Evolutionary conservation across 192 early-diverging fungal genomes (phyloP), one percentile per base, ranked within the genome.

Genomic region (Mortierella hygrophila): DNA sequence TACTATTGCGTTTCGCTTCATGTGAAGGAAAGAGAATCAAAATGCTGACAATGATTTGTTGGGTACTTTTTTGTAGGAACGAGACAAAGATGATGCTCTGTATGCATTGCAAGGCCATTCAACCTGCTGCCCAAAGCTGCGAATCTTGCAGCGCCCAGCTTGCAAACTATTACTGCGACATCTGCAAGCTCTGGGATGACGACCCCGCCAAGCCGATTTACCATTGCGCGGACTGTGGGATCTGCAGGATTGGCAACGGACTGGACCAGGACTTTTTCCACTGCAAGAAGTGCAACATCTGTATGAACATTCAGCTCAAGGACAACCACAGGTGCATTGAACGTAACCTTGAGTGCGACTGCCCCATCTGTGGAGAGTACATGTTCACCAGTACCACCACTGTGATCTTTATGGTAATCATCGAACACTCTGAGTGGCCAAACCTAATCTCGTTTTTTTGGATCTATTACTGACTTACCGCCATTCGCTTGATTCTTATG

Each of bases 311-410:
- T n/a, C 55, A 82, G 23, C 90, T 94, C 32, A 93, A 94, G 74
- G 90, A 94, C 60, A 91, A 90, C 46, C 98, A 99, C 88, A 92
- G 94, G 72, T 99, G 98, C 83, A 97, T 96, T 69, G 98, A 99
- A 85, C 90, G 94, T 55, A 97, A 96, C 60, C 78, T 99, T 29
- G 97, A 98, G 75, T 91, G 93, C 72, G 95, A 99, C 89, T 99
- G 98, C 76, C 97, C 97, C 4, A 97, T 99, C 72, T 99, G 98
- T 90, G 97, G 97, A n/a, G 97, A 99, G 78, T 95, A 94, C 85
- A 93, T 99, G 91, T 97, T 97, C 72, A 98, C 96, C 15, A 97
- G 96, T 6, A 94, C 93, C 0, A 92, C 92, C 9, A 92, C 91
- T 0, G 94, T 97, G 11, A 95, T 96, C 42, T 96, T 96, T 85